Percentiles rank a stretch among this genome's conserved stretches.
Evolutionary conservation across 2,329 filamentous ascomycete genomes (phyloP).

Genomic region (Colletotrichum sp.): DNA sequence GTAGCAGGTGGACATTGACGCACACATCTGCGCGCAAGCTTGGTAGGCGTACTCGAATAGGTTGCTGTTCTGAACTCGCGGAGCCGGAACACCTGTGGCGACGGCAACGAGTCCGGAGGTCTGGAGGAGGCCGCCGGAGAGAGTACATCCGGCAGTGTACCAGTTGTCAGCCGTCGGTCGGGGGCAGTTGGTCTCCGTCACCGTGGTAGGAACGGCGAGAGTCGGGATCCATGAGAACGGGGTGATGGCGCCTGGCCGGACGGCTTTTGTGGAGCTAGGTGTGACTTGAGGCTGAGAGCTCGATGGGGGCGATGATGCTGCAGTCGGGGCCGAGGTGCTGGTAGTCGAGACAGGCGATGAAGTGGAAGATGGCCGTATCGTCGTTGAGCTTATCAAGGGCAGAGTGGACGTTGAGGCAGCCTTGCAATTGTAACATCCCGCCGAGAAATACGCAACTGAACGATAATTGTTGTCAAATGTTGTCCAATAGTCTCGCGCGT

Average conservation of each 20-base stretch:
- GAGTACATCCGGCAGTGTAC: slow-evolving; percentile 6
- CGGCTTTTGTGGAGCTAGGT: background rate
- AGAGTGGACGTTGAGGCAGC: background rate
- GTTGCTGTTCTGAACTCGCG: background rate
- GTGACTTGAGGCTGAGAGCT: background rate
- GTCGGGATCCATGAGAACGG: background rate
- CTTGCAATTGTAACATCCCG: background rate
- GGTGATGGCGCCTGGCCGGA: background rate
- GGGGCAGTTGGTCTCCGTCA: background rate
- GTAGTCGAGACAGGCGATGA: background rate
- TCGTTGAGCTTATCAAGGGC: background rate
- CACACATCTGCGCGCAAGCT: slow-evolving; percentile 8
- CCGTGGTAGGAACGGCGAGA: background rate
- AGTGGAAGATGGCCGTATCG: background rate
- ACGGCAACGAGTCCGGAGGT: background rate
- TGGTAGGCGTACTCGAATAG: background rate
- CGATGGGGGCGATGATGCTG: background rate
- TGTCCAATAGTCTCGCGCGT: background rate
- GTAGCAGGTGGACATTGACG: background rate
- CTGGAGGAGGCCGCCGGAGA: background rate
- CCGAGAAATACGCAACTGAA: background rate
- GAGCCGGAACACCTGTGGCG: background rate
- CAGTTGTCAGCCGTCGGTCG: background rate
- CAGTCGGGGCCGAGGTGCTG: background rate
- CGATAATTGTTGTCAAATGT: background rate